These are phyloP conservation scores for Parascedosporium putredinis DNA, from an alignment of 2,329 filamentous ascomycete genomes.

Conservation along the genomic window DNA sequence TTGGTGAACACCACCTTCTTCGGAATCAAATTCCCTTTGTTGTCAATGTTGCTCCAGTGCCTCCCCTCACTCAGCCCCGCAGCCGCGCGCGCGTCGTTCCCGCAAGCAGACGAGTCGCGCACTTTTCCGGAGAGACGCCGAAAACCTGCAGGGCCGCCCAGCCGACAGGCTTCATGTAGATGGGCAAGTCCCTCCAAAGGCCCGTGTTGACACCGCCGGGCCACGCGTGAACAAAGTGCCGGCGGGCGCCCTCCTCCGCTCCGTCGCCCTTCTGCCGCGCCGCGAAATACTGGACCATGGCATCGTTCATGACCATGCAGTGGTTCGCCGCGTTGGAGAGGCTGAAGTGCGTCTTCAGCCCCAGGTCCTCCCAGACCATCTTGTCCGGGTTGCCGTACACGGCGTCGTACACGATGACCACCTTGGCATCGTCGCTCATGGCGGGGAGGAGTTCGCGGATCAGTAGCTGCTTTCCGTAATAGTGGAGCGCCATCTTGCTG, in stretches of 20 bases:
- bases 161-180: conserved; percentile 15
- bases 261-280: conserved; percentile 15
- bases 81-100: too few relatives aligned
- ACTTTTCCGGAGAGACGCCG: conserved; percentile 17
- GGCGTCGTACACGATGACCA: conserved; percentile 27
- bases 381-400: conserved; percentile 19
- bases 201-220: conserved; percentile 28
- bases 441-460: conserved; percentile 27
- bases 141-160: conserved; percentile 16
- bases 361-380: conserved; percentile 29
- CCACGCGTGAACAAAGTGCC: conserved; percentile 28
- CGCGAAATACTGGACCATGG: conserved; percentile 24
- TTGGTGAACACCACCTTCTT: conserved; percentile 19
- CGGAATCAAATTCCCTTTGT: conserved; percentile 17
- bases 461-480: conserved; percentile 33
- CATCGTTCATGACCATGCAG: conserved; percentile 27
- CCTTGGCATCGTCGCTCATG: conserved; percentile 24
- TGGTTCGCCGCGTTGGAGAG: conserved; percentile 24
- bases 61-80: too few relatives aligned
- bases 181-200: conserved; percentile 19
- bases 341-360: conserved; percentile 24
- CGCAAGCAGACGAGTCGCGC: conserved; percentile 18
- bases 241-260: conserved; percentile 8
- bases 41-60: conserved; percentile 19
- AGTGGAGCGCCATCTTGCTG: conserved; percentile 33